Percentiles rank a stretch among this genome's conserved stretches.
Conservation (phyloP, 108 stramenopile species). For the Stephanodiscus triporus region DNA sequence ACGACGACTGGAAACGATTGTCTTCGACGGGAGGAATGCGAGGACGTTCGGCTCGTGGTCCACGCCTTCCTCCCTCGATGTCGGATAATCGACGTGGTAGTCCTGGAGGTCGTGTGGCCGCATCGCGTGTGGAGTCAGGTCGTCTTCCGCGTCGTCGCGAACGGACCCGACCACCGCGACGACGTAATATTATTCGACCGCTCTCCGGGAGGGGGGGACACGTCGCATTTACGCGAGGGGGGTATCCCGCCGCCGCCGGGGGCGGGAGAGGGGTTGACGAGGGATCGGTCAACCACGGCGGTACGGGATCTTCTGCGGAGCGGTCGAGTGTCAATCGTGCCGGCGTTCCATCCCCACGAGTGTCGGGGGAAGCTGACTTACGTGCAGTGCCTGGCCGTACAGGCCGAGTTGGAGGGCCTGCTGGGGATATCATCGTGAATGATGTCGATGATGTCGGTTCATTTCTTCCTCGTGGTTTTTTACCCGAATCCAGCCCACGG, state of each 20-base stretch:
- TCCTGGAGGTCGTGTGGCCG: slow-evolving; percentile 50
- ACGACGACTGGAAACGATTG: neutral
- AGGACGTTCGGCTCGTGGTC: neutral
- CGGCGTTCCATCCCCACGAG: slow-evolving; percentile 37
- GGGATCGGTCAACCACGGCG: neutral
- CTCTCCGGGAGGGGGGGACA: too few species aligned
- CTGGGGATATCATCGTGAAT: neutral
- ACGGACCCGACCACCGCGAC: neutral
- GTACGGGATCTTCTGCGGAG: neutral
- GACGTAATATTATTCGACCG: too few species aligned
- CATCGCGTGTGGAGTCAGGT: slow-evolving; percentile 52
- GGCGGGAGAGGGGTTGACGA: too few species aligned
- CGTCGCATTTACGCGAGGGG: neutral
- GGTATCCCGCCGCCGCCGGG: neutral
- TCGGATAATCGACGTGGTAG: slow-evolving; percentile 47
- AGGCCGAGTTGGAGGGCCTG: slow-evolving; percentile 28
- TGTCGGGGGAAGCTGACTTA: slow-evolving; percentile 41
- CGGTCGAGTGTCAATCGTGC: slow-evolving; percentile 15
- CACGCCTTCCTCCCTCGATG: slow-evolving; percentile 20
- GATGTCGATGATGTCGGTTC: too few species aligned
- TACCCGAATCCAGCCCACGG: too few species aligned
- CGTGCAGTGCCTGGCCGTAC: slow-evolving; percentile 30
- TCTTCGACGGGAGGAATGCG: neutral
- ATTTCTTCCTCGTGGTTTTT: too few species aligned
- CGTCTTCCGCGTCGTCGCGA: slow-evolving; percentile 34